Percentiles rank a stretch among this genome's conserved stretches.
Evolutionary conservation across 164 flowering plant species (phyloP).

Genomic region (Chimonanthus salicifolius): DNA sequence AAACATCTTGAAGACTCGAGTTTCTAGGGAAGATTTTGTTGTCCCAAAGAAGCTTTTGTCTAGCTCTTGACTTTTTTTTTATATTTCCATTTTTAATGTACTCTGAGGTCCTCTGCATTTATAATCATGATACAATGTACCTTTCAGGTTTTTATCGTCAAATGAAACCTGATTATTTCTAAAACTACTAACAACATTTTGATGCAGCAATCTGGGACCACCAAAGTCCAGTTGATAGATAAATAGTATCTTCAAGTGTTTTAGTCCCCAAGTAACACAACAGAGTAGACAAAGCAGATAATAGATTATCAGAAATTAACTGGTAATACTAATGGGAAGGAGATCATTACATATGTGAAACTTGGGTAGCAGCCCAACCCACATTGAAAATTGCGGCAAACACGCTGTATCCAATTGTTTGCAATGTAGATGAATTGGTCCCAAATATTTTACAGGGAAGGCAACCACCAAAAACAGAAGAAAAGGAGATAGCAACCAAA

Average conservation of each 20-base stretch:
- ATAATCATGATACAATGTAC: too few species aligned
- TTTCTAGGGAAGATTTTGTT: too few species aligned
- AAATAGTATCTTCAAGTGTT: not conserved
- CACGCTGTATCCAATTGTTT: conserved; percentile 67
- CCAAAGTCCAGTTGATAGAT: not conserved
- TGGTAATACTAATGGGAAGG: conserved; percentile 7
- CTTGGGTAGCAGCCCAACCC: conserved; percentile 98
- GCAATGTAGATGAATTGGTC: conserved; percentile 38
- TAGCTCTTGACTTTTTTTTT: too few species aligned
- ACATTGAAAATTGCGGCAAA: conserved; percentile 91
- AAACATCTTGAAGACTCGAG: too few species aligned
- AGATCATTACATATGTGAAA: conserved; percentile 79
- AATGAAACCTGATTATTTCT: too few species aligned
- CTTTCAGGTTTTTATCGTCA: too few species aligned
- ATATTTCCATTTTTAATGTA: too few species aligned
- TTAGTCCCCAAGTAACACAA: too few species aligned
- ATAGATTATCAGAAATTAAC: conserved; percentile 1
- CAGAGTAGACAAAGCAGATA: not conserved
- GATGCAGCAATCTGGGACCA: not conserved
- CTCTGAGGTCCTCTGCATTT: too few species aligned
- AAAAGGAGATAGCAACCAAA: conserved; percentile 84
- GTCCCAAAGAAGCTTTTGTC: too few species aligned
- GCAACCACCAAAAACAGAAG: conserved; percentile 94
- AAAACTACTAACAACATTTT: too few species aligned
- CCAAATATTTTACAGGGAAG: conserved; percentile 66